A percentile compares a stretch with the other conserved stretches of the same genome.
Conservation (phyloP, 2,329 filamentous ascomycete genomes). For the Gnomoniopsis sp. region DNA sequence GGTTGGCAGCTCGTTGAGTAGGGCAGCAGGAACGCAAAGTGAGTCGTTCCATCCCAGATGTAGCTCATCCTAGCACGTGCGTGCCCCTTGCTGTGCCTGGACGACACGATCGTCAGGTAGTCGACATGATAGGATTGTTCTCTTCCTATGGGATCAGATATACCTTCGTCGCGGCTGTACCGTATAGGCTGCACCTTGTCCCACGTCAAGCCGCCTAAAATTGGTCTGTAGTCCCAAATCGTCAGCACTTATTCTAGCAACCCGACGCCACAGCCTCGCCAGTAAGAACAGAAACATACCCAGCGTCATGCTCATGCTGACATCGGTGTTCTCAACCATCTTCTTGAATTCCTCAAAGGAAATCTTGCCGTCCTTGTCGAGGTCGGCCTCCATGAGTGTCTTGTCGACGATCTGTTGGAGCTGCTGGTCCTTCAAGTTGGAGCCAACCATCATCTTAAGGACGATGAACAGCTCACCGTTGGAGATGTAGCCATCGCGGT, state of each 20-base stretch:
- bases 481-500: conserved; percentile 96
- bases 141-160: neutral
- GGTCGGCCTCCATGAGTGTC: conserved; percentile 99
- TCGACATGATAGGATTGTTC: neutral
- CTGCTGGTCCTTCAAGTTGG: conserved; percentile 98
- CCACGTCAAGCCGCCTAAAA: neutral
- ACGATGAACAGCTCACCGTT: conserved; percentile 99
- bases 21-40: neutral
- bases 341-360: conserved; percentile 98
- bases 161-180: neutral
- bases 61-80: neutral
- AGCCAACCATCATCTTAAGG: conserved; percentile 99
- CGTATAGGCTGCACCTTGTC: neutral
- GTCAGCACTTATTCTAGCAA: neutral
- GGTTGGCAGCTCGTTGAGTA: neutral
- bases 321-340: conserved; percentile 95
- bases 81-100: neutral
- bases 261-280: neutral
- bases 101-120: neutral
- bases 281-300: conserved; percentile 42
- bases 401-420: conserved; percentile 99
- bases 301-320: conserved; percentile 72
- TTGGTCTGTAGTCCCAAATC: neutral
- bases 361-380: conserved; percentile 95
- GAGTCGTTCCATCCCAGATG: neutral